Conservation (phyloP, 2,329 filamentous ascomycete genomes). For the Proliferodiscus dingleyae region DNA sequence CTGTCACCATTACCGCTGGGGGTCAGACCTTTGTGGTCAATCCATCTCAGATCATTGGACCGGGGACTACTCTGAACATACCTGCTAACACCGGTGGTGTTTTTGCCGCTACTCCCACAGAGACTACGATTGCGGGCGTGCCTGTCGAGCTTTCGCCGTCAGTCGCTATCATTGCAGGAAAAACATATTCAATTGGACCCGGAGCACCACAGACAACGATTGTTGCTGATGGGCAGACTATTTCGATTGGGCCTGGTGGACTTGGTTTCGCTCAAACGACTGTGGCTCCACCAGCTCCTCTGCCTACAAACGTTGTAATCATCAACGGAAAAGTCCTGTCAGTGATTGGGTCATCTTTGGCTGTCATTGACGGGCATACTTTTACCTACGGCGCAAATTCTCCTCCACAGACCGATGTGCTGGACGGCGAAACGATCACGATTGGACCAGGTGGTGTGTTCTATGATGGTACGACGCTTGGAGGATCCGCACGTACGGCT, state of each 20-base stretch:
- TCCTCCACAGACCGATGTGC: conserved; percentile 15
- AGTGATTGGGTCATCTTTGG: conserved; percentile 18
- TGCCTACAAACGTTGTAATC: conserved; percentile 22
- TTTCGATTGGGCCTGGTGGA: conserved; percentile 22
- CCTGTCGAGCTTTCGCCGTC: conserved; percentile 15
- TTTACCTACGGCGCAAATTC: conserved; percentile 20
- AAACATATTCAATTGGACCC: conserved; percentile 19
- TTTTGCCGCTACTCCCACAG: conserved; percentile 3
- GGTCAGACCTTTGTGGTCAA: conserved; percentile 26
- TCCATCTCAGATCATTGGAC: conserved; percentile 23
- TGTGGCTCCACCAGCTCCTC: conserved; percentile 12
- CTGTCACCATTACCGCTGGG: conserved; percentile 18
- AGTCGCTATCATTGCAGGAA: conserved; percentile 17
- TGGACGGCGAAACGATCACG: conserved; percentile 24
- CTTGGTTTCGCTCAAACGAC: conserved; percentile 21
- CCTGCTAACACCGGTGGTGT: conserved; percentile 14
- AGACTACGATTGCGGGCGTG: conserved; percentile 20
- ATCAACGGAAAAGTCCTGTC: conserved; percentile 20
- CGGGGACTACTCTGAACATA: conserved; percentile 18
- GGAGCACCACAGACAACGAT: conserved; percentile 20
- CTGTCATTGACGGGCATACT: conserved; percentile 15
- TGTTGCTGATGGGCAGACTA: conserved; percentile 19
- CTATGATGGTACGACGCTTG: conserved; percentile 19
- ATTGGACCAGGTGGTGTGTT: conserved; percentile 20
- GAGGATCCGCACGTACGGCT: conserved; percentile 15